Evolutionary conservation across 2,329 filamentous ascomycete species (phyloP), one percentile per base, ranked within the genome.

Genomic region (Epicoccum nigrum): DNA sequence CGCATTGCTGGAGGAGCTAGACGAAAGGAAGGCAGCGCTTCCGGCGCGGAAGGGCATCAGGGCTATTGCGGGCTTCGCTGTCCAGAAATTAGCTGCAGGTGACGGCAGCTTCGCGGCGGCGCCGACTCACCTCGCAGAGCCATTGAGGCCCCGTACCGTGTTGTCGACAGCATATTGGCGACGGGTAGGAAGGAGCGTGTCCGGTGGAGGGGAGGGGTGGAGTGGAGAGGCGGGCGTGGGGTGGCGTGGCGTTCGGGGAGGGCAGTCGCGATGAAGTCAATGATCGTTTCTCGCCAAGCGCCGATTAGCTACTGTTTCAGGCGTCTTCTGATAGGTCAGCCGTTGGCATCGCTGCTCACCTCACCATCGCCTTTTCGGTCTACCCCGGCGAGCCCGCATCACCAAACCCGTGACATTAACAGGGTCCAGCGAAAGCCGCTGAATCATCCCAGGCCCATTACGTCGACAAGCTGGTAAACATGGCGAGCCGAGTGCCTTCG

Each of bases 61-160:
- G 52, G 85, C 78, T 48, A 80, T 79, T 45, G 83, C 76, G 60
- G 89, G 88, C 77, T 85, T 88, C 74, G 80, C 88, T 91, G 68
- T 58, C 40, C 55, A 47, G 42, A 44, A 60, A 61, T 73, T 65
- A 73, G 69, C 56, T 64, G 39, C 56, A 53, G 34, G 48, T 34
- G 51, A 51, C 32, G 48, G 44, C 45, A 51, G 53, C 56, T 58
- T 45, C 15, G 55, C n/a, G 45, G 42, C 40, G 54, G 51, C 44
- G 49, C 53, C 39, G 43, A 70, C 76, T 48, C 74, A 83, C 81
- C 79, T 76, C 81, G 77, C 61, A 83, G 76, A 60, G 79, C 80
- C 76, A 82, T 75, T 69, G 79, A 77, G 64, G 78, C 79, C 55
- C 78, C 74, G 58, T 77, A 77, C 70, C 80, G 73, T 54, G 78